Conservation (phyloP, 2,329 filamentous ascomycete species). For the Hypomyces perniciosus region DNA sequence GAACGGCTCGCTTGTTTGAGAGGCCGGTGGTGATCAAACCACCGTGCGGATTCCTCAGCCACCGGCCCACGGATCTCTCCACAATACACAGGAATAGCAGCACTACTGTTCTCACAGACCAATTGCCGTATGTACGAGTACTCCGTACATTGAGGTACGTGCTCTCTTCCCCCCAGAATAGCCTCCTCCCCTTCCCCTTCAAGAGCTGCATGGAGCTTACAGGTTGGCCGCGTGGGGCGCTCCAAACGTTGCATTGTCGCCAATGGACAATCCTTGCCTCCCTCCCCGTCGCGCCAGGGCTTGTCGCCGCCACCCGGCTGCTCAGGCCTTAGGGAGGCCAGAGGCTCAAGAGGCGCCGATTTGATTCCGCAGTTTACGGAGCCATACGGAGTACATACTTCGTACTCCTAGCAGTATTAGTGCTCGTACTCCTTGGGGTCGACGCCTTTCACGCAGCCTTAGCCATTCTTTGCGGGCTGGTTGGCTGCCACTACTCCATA, state of each 20-base stretch:
- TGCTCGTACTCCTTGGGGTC: background rate
- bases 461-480: conserved; percentile 3
- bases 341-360: conserved; percentile 9
- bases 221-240: conserved; percentile 10
- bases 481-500: background rate
- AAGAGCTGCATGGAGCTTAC: conserved; percentile 4
- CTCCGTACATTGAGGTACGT: background rate
- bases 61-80: conserved; percentile 11
- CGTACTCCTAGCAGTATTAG: background rate
- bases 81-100: conserved; percentile 5
- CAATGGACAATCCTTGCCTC: conserved; percentile 7
- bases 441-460: conserved; percentile 4
- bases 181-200: background rate
- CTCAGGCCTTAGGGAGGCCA: conserved; percentile 5
- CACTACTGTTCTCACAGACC: too few species aligned
- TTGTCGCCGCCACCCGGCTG: conserved; percentile 10
- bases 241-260: conserved; percentile 9
- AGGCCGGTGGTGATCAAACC: conserved; percentile 10
- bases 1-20: background rate
- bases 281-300: conserved; percentile 11
- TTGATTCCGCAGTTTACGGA: conserved; percentile 7
- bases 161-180: background rate
- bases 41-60: conserved; percentile 6
- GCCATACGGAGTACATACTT: background rate
- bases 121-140: too few species aligned